Base-by-base conservation (phyloP, 148 eudicot species). In the Chenopodium quinoa region DNA sequence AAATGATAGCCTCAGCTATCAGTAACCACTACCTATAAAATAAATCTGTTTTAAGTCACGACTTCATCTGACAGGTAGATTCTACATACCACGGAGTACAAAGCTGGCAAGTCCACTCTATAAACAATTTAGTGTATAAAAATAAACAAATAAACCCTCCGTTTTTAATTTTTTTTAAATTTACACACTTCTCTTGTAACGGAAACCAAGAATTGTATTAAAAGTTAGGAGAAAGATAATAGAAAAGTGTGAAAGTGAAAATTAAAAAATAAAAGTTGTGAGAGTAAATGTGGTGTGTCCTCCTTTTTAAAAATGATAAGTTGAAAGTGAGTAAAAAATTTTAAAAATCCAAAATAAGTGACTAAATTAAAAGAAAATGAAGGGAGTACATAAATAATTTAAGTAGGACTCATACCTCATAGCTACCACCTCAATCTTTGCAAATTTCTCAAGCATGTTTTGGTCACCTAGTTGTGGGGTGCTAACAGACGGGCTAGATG, bases 401-500 rank as follows among this genome's bases (percentile, higher is more conserved):
- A 17, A 56, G 17, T 56, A 56, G 62, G 16, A 17, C 60, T 56
- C 74, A 81, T 96, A 96, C 99, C 98, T 96, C 81, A 46, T 75
- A 81, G 93, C 82, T 72, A 91, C 85, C 84, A 75, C 64, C 75
- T 96, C 95, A 80, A 96, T 82, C 87, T 91, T 93, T 14, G 93
- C 86, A 84, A 93, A 92, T 82, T 91, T 91, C 58, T 93, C 95
- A 58, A 89, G 91, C 86, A 93, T 82, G 56, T 70, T 75, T 72
- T 82, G 90, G 47, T 92, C 98, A 83, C 81, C 86, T 86, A 84
- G 84, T 72, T 92, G 78, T 46, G 85, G 89, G 67, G 86, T 87
- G 79, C 92, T 93, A 81, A 91, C 88, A 70, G 97, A 88, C 75
- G 99, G 93, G 87, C 97, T 93, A 82, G 89, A 91, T 77, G 90